Conservation (phyloP, 768 basidiomycete genomes). For the Aureoboletus auriporus region DNA sequence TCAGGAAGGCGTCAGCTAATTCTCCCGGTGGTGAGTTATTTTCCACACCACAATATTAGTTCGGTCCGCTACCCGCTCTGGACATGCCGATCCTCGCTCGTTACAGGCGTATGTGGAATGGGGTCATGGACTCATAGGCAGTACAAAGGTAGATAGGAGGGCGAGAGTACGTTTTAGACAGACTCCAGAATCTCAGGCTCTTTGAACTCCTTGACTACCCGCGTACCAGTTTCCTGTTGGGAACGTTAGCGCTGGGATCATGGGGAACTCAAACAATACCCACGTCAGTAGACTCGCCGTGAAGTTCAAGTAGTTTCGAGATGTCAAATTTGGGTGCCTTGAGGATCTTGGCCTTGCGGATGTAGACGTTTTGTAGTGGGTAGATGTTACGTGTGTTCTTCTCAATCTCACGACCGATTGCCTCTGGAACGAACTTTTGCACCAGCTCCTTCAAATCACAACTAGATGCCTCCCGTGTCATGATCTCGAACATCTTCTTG, state of each 20-base stretch:
- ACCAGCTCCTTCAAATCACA: conserved; percentile 98
- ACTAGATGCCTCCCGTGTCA: conserved; percentile 91
- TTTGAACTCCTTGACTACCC: conserved; percentile 94
- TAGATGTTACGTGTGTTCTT: conserved; percentile 96
- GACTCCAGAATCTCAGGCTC: conserved; percentile 93
- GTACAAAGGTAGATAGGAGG: conserved; percentile 35
- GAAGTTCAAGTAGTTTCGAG: conserved; percentile 92
- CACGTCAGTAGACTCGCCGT: conserved; percentile 93
- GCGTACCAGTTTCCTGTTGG: conserved; percentile 85
- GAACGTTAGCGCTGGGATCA: conserved; percentile 4
- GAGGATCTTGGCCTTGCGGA: conserved; percentile 98
- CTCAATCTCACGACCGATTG: conserved; percentile 99
- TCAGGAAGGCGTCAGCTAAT: no score
- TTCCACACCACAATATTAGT: no score
- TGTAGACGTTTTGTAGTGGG: conserved; percentile 97
- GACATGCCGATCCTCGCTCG: not conserved
- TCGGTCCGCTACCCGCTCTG: no score
- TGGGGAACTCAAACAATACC: conserved; percentile 26
- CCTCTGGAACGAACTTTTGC: conserved; percentile 98
- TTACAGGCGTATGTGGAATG: conserved; percentile 25
- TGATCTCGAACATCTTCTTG: conserved; percentile 99
- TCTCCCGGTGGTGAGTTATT: no score
- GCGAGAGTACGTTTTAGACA: conserved; percentile 57
- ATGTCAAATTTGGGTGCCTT: conserved; percentile 97
- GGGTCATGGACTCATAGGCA: conserved; percentile 29